A percentile compares a stretch with the other conserved stretches of the same genome.
phyloP scores from a whole-genome alignment of 2,329 filamentous ascomycete species.

The Ascomycota sp. region DNA sequence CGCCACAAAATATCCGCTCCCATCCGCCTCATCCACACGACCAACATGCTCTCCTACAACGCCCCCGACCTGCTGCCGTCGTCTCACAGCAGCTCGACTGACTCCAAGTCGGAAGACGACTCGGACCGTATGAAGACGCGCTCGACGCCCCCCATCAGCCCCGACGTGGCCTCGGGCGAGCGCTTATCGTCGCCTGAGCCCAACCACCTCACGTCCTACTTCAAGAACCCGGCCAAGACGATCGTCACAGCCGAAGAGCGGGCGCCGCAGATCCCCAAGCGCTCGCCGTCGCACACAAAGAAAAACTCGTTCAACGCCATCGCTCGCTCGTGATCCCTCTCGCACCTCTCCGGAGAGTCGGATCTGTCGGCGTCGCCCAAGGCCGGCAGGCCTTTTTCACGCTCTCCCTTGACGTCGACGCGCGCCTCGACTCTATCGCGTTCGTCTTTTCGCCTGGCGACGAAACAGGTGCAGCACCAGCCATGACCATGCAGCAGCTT shows the following conservation, averaged over 20 bases:
- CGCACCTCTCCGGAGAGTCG: constrained; percentile 35
- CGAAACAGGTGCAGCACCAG: constrained; percentile 7
- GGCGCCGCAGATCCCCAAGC: constrained; percentile 43
- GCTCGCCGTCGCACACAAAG: constrained; percentile 77
- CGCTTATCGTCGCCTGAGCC: constrained; percentile 34
- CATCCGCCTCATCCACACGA: constrained; percentile 74
- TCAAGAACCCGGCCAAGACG: constrained; percentile 30
- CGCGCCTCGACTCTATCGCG: constrained; percentile 27
- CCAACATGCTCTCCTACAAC: constrained; percentile 90
- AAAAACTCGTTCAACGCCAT: constrained; percentile 56
- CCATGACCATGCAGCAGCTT: constrained; percentile 8
- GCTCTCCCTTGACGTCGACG: constrained; percentile 35
- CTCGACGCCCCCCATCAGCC: constrained; percentile 46
- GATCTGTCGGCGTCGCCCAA: constrained; percentile 33
- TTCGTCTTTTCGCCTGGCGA: constrained; percentile 9
- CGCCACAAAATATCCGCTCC: constrained; percentile 70
- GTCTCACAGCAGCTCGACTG: constrained; percentile 29
- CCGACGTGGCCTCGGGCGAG: constrained; percentile 39
- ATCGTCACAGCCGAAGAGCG: constrained; percentile 16
- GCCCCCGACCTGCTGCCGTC: constrained; percentile 55
- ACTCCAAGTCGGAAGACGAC: constrained; percentile 46
- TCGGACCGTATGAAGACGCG: constrained; percentile 43
- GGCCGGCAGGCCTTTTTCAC: constrained; percentile 32
- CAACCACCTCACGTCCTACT: constrained; percentile 49
- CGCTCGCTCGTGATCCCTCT: constrained; percentile 42